Evolutionary conservation across 1,139 yeast genomes (phyloP), one percentile per base, ranked within the genome.

Genomic region (Candida gigantensis): DNA sequence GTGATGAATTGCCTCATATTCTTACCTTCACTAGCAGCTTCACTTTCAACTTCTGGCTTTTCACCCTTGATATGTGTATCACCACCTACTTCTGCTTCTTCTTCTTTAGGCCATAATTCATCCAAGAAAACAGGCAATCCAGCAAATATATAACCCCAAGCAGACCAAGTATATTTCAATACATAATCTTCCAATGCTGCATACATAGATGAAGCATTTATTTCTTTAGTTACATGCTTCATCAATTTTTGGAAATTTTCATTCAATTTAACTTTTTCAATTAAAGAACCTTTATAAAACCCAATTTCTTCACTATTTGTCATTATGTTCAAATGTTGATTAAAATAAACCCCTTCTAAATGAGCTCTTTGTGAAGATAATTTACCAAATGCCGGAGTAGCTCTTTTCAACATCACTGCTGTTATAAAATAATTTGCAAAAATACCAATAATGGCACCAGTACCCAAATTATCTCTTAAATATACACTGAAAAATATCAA

Each of bases 291-390:
- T 55, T 89, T 90, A 57, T 89, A 90, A 56, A 90, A 90, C 0
- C 96, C 95, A 52, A 90, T 88, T 58, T 90, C 97, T 62, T 90
- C 97, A 50, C 90, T 84, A 54, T 90, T 90, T 39, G 86, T 83
- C 55, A 88, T 88, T 55, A 90, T 72, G 53, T 87, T 85, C 50
- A 89, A 69, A 53, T 90, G 95, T 46, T 87, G 86, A 50, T 86
- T 89, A 55, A 90, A 85, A 57, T 87, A 90, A 42, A 84, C 84
- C 39, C 97, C 96, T 61, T 90, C 97, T 24, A 90, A 75, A 32
- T 77, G 79, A 4, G 95, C 85, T 58, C 81, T 84, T 31, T 69
- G 66, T 28, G 92, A 79, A 13, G 90, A 77, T 39, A 89, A 65
- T 51, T 76, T 77, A n/a, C 95, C 96, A 58, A 90, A 86, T 18